These are phyloP conservation scores for Scytalidium lignicola DNA, from an alignment of 2,329 filamentous ascomycete genomes.

Conservation along the genomic window DNA sequence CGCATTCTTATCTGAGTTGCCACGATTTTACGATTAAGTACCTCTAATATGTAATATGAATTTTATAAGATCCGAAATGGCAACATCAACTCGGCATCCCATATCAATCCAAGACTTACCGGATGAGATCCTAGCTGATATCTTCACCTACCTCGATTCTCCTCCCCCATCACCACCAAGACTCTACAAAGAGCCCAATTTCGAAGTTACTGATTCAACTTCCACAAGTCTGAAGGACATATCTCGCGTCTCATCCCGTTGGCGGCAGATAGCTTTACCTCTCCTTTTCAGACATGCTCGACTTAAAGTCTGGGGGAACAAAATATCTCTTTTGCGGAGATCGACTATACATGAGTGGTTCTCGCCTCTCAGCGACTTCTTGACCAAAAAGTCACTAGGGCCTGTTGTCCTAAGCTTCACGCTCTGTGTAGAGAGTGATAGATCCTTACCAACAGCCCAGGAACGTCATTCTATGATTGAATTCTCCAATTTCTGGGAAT, in stretches of 20 bases:
- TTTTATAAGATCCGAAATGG: not conserved
- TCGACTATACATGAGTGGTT: constrained; percentile 13
- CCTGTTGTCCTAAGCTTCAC: constrained; percentile 42
- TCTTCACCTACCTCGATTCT: constrained; percentile 50
- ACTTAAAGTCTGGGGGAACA: constrained; percentile 17
- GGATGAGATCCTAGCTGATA: constrained; percentile 54
- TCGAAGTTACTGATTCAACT: constrained; percentile 33
- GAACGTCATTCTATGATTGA: not conserved
- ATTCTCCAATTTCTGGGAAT: constrained; percentile 43
- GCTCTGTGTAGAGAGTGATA: constrained; percentile 28
- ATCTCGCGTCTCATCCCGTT: constrained; percentile 47
- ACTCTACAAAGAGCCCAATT: constrained; percentile 44
- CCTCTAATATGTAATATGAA: not conserved
- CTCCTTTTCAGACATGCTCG: constrained; percentile 52
- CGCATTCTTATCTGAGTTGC: too few relatives aligned
- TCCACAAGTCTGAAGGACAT: constrained; percentile 47
- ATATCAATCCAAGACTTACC: constrained; percentile 38
- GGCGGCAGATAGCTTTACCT: constrained; percentile 47
- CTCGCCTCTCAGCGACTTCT: constrained; percentile 29
- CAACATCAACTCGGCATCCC: not conserved
- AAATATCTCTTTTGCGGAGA: not conserved
- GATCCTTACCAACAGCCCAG: not conserved
- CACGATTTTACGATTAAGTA: too few relatives aligned
- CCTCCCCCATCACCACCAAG: constrained; percentile 41
- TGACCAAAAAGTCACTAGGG: constrained; percentile 26